Conservation (phyloP, 306 rosid genomes). For the Cicer arietinum region DNA sequence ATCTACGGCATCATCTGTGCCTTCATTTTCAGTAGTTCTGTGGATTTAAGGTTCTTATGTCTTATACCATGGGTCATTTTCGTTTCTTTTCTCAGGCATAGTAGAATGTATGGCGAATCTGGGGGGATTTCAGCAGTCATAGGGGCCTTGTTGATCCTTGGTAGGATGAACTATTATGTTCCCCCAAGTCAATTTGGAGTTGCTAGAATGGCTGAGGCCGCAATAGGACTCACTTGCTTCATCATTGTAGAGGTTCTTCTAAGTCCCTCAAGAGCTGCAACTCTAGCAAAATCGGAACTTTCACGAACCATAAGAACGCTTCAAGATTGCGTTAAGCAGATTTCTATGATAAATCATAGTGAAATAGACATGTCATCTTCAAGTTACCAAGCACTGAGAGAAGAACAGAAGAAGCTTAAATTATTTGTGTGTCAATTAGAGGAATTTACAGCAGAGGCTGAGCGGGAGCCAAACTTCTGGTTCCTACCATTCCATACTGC, state of each 20-base stretch:
- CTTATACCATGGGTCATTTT: conserved; percentile 75
- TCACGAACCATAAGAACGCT: conserved; percentile 55
- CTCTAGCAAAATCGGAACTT: conserved; percentile 68
- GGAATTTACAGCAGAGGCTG: conserved; percentile 63
- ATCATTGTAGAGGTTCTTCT: conserved; percentile 56
- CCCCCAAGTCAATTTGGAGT: conserved; percentile 69
- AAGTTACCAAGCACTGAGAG: conserved; percentile 44
- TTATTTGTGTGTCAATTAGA: conserved; percentile 48
- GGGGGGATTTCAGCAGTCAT: conserved; percentile 75
- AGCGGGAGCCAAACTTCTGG: conserved; percentile 81
- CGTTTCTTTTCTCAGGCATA: conserved; percentile 66
- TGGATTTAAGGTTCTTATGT: conserved; percentile 53
- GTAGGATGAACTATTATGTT: conserved; percentile 63
- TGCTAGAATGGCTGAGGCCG: conserved; percentile 68
- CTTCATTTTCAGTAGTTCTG: conserved; percentile 43
- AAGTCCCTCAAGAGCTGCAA: conserved; percentile 67
- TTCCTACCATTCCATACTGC: conserved; percentile 66
- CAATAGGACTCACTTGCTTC: conserved; percentile 73
- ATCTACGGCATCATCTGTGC: conserved; percentile 70
- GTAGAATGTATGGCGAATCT: conserved; percentile 80
- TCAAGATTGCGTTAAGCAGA: conserved; percentile 54
- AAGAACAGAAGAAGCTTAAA: conserved; percentile 55
- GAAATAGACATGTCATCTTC: conserved; percentile 42
- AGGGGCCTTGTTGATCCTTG: conserved; percentile 80
- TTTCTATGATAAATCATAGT: conserved; percentile 37